Conservation (phyloP, 2,329 filamentous ascomycete genomes). For the Domatiomyces globalis region DNA sequence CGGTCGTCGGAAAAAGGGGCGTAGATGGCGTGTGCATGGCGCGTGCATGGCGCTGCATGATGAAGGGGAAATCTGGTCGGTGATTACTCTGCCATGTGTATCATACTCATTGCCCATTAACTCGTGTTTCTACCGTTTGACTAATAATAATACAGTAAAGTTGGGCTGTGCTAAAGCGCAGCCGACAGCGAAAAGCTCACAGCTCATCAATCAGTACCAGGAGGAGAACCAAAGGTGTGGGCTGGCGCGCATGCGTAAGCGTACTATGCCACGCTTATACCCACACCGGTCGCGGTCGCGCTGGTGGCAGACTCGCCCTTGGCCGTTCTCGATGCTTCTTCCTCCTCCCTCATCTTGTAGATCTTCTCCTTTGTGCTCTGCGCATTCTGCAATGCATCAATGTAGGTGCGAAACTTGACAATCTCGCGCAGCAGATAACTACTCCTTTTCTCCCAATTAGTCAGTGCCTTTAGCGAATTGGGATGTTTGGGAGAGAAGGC, state of each 20-base stretch:
- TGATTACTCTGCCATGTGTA: background rate
- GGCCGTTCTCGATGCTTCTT: conserved; percentile 8
- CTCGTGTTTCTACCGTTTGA: background rate
- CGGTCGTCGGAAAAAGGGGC: background rate
- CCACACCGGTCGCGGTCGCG: too few relatives aligned
- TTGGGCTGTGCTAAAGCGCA: too few relatives aligned
- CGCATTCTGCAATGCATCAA: conserved; percentile 66
- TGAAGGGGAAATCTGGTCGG: background rate
- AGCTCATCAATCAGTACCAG: too few relatives aligned
- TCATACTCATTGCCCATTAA: background rate
- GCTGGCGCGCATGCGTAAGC: too few relatives aligned
- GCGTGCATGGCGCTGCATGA: background rate
- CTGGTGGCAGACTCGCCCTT: background rate
- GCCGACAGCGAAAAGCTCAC: too few relatives aligned
- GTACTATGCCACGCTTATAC: background rate
- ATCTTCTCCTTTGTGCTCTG: conserved; percentile 57
- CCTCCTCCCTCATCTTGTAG: conserved; percentile 30
- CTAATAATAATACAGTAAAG: background rate
- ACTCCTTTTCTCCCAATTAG: conserved; percentile 95
- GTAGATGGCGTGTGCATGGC: background rate
- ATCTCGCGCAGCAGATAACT: conserved; percentile 84
- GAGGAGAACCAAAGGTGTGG: too few relatives aligned
- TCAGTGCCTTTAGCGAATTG: conserved; percentile 72
- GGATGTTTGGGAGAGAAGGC: conserved; percentile 75
- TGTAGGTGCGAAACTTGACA: conserved; percentile 92